Evolutionary conservation across 306 rosid genomes (phyloP).

Genomic region (Alnus glutinosa): DNA sequence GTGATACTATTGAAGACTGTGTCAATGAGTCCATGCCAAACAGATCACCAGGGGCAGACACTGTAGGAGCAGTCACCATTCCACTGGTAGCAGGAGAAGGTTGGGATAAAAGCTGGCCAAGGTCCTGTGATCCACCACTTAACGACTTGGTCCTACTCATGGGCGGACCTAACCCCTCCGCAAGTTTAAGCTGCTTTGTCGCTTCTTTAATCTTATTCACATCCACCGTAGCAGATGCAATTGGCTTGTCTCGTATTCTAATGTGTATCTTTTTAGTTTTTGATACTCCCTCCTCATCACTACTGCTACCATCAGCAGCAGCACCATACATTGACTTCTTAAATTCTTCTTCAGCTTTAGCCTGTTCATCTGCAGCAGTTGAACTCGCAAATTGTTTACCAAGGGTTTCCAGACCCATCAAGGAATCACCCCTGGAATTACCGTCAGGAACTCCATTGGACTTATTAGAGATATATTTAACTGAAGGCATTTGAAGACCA

Average conservation of each 20-base stretch:
- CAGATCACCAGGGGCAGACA: slow-evolving; percentile 63
- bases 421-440: slow-evolving; percentile 48
- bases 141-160: slow-evolving; percentile 69
- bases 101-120: slow-evolving; percentile 60
- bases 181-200: slow-evolving; percentile 79
- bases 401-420: slow-evolving; percentile 73
- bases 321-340: slow-evolving; percentile 88
- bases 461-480: slow-evolving; percentile 42
- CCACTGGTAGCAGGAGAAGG: slow-evolving; percentile 50
- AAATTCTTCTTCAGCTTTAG: slow-evolving; percentile 97
- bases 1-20: slow-evolving; percentile 55
- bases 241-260: slow-evolving; percentile 87
- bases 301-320: slow-evolving; percentile 85
- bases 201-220: slow-evolving; percentile 95
- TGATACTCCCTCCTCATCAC: slow-evolving; percentile 90
- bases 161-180: slow-evolving; percentile 66
- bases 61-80: slow-evolving; percentile 41
- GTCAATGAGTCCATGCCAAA: slow-evolving; percentile 60
- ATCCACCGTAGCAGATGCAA: slow-evolving; percentile 73
- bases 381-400: slow-evolving; percentile 55
- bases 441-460: slow-evolving; percentile 49
- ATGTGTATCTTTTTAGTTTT: slow-evolving; percentile 74
- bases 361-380: slow-evolving; percentile 69
- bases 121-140: slow-evolving; percentile 69
- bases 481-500: slow-evolving; percentile 49